A percentile compares a stretch with the other conserved stretches of the same genome.
Evolutionary conservation across 495 filamentous ascomycete species (phyloP).

Genomic region (Neurospora sp.): DNA sequence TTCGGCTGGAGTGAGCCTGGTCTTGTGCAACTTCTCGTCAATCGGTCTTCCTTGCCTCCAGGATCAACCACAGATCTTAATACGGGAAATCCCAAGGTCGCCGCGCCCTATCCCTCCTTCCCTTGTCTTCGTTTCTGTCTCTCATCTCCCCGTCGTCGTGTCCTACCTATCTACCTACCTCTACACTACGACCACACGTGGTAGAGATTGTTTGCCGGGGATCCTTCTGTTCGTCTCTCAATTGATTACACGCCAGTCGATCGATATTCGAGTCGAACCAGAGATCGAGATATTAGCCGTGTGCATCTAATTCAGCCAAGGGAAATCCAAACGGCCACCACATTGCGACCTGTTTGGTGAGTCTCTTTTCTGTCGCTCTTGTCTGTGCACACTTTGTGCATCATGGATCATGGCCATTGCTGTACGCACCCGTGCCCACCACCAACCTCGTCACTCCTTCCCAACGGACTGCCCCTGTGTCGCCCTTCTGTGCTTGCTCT

Average conservation of each 20-base stretch:
- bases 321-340: not conserved
- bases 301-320: not conserved
- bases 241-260: not conserved
- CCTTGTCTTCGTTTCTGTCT: not conserved
- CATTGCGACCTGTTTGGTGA: constrained; percentile 5
- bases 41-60: not conserved
- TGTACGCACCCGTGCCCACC: not conserved
- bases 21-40: not conserved
- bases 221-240: not conserved
- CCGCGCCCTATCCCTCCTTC: not conserved
- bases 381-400: not conserved
- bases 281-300: not conserved
- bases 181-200: not conserved
- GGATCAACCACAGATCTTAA: not conserved
- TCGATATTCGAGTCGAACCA: not conserved
- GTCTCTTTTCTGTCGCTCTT: not conserved
- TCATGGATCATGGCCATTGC: not conserved
- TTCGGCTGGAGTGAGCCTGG: not conserved
- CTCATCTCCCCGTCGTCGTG: not conserved
- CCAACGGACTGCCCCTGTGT: not conserved
- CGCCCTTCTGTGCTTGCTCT: not conserved
- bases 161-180: not conserved
- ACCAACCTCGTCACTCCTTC: constrained; percentile 8
- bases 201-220: not conserved
- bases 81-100: not conserved